phyloP scores from a whole-genome alignment of 805 yeast genomes.

The Saccharomyces cerevisiae region DNA sequence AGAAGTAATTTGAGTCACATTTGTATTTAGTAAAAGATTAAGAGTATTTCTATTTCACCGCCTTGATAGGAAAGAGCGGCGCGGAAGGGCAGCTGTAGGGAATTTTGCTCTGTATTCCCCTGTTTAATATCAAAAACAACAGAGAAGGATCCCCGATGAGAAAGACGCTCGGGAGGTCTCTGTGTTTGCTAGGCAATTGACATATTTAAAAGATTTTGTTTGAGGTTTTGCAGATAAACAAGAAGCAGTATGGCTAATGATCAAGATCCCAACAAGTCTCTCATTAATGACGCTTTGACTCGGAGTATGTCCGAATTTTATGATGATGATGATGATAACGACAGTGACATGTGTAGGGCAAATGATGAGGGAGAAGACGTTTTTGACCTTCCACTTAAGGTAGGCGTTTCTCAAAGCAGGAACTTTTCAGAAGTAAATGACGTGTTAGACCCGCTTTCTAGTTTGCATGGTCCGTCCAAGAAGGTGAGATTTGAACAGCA shows the following conservation, averaged over 20 bases:
- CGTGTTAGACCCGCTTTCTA: conserved; percentile 6
- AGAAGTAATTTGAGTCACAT: not conserved
- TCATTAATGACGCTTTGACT: conserved; percentile 1
- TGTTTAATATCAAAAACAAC: not conserved
- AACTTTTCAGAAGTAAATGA: conserved; percentile 20
- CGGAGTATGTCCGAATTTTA: conserved; percentile 9
- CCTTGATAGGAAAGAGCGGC: not conserved
- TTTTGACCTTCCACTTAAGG: conserved; percentile 23
- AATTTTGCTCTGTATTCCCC: not conserved
- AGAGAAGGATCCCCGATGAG: not conserved
- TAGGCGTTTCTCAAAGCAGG: conserved; percentile 9
- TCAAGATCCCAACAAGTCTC: not conserved
- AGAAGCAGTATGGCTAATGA: not conserved
- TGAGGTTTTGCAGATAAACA: not conserved
- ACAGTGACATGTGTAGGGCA: conserved; percentile 7
- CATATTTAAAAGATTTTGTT: not conserved
- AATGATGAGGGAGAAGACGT: conserved; percentile 10
- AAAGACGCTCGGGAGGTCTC: not conserved
- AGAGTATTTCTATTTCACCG: not conserved
- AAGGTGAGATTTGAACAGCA: not conserved
- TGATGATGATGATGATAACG: conserved; percentile 7
- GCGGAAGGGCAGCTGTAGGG: not conserved
- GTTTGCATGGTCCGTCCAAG: conserved; percentile 1
- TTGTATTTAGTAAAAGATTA: not conserved
- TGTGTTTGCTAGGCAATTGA: not conserved